Conservation (phyloP, 768 basidiomycete species). For the Suillus ampliporus region DNA sequence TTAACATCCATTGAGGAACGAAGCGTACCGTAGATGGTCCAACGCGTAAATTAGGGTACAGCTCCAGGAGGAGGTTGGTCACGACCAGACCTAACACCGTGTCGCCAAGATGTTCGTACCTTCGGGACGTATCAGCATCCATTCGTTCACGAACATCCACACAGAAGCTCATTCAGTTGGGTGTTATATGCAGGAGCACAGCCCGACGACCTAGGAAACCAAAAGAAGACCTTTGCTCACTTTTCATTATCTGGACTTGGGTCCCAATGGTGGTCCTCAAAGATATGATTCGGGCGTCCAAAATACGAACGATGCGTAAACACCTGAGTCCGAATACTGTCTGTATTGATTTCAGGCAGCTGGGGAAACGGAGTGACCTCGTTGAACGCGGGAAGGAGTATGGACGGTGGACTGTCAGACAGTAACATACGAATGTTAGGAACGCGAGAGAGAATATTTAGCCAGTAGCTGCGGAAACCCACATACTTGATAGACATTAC, state of each 20-base stretch:
- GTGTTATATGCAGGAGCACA: not conserved
- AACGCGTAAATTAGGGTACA: constrained; percentile 73
- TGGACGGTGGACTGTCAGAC: constrained; percentile 3
- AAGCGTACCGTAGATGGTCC: constrained; percentile 74
- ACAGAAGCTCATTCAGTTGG: not conserved
- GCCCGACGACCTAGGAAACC: constrained; percentile 1
- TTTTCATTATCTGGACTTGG: constrained; percentile 84
- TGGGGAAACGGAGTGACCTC: constrained; percentile 49
- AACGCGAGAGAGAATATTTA: constrained; percentile 14
- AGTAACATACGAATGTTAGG: constrained; percentile 15
- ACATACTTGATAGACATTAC: constrained; percentile 7
- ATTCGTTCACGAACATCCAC: not conserved
- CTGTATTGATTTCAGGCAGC: constrained; percentile 59
- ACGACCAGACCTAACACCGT: constrained; percentile 71
- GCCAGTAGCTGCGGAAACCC: constrained; percentile 5
- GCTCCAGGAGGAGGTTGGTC: constrained; percentile 64
- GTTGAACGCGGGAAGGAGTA: constrained; percentile 36
- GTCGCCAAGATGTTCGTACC: constrained; percentile 81
- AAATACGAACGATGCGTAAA: constrained; percentile 80
- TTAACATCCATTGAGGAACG: not conserved
- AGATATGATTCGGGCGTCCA: constrained; percentile 73
- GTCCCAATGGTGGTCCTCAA: constrained; percentile 76
- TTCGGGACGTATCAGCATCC: constrained; percentile 29
- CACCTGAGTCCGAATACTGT: constrained; percentile 54
- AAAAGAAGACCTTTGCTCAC: constrained; percentile 42